Conservation (phyloP, 1,284 basidiomycete species). For the Puccinia polysora region DNA sequence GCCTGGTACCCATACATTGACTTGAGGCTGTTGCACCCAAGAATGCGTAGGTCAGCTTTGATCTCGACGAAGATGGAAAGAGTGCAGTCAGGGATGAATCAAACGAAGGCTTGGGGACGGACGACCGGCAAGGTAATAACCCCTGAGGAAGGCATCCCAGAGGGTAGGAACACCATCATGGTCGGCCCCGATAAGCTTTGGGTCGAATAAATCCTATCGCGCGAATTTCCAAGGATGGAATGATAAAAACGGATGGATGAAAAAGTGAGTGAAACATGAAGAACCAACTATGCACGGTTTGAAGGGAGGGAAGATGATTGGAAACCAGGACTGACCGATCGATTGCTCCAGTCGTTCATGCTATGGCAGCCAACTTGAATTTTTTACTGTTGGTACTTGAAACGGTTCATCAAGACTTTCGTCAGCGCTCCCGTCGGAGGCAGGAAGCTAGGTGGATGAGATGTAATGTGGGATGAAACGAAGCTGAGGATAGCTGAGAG, state of each 20-base stretch:
- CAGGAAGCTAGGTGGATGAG: too few relatives aligned
- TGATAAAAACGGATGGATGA: too few relatives aligned
- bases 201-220: too few relatives aligned
- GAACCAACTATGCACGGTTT: too few relatives aligned
- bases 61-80: not conserved
- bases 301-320: not conserved
- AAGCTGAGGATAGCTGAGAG: too few relatives aligned
- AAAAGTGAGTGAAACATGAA: too few relatives aligned
- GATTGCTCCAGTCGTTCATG: not conserved
- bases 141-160: slow-evolving; percentile 36
- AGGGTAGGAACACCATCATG: slow-evolving; percentile 24
- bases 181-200: slow-evolving; percentile 4
- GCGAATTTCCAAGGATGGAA: too few relatives aligned
- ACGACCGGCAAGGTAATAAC: slow-evolving; percentile 33
- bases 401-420: too few relatives aligned
- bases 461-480: too few relatives aligned
- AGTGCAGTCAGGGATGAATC: not conserved
- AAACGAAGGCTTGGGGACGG: not conserved
- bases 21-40: not conserved
- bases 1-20: slow-evolving; percentile 25
- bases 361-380: not conserved
- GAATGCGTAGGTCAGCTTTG: not conserved
- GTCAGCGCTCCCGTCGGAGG: too few relatives aligned
- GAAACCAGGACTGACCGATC: not conserved
- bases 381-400: too few relatives aligned